phyloP scores from a whole-genome alignment of 1,284 basidiomycete genomes.

The Heterobasidion parviporum region DNA sequence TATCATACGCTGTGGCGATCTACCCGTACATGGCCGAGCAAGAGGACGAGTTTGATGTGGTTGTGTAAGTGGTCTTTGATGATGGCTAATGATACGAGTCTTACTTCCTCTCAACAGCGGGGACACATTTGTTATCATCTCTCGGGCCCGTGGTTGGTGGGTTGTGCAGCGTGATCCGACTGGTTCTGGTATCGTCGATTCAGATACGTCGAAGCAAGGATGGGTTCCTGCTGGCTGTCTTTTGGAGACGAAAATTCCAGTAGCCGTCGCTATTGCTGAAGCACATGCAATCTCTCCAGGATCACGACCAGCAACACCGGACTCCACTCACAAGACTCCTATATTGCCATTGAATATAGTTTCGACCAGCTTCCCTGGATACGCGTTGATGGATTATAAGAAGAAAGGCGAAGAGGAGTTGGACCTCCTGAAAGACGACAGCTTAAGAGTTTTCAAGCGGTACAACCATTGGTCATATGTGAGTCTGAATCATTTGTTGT shows the following conservation, averaged over 20 bases:
- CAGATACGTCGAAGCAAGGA: conserved; percentile 69
- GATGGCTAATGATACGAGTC: neutral
- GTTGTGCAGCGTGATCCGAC: conserved; percentile 91
- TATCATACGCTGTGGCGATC: conserved; percentile 86
- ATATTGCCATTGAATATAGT: conserved; percentile 85
- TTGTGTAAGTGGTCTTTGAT: conserved; percentile 59
- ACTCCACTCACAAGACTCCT: conserved; percentile 45
- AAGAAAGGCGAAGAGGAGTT: conserved; percentile 88
- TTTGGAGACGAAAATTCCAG: conserved; percentile 82
- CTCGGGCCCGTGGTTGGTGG: conserved; percentile 97
- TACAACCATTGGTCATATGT: conserved; percentile 97
- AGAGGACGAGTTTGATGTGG: conserved; percentile 96
- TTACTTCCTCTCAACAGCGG: conserved; percentile 38
- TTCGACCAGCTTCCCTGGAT: conserved; percentile 88
- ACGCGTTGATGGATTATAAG: conserved; percentile 92
- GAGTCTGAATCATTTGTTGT: conserved; percentile 3
- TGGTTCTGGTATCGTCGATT: conserved; percentile 74
- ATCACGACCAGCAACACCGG: conserved; percentile 32
- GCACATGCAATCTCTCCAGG: conserved; percentile 48
- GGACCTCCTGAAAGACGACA: conserved; percentile 79
- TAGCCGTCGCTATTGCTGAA: conserved; percentile 70
- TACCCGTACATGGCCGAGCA: conserved; percentile 96
- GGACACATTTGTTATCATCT: conserved; percentile 90
- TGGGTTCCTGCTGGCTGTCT: conserved; percentile 93
- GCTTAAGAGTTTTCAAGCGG: conserved; percentile 89